Percentiles rank a stretch among this genome's conserved stretches.
Evolutionary conservation across 805 yeast species (phyloP).

Genomic region (Candida manassasensis): DNA sequence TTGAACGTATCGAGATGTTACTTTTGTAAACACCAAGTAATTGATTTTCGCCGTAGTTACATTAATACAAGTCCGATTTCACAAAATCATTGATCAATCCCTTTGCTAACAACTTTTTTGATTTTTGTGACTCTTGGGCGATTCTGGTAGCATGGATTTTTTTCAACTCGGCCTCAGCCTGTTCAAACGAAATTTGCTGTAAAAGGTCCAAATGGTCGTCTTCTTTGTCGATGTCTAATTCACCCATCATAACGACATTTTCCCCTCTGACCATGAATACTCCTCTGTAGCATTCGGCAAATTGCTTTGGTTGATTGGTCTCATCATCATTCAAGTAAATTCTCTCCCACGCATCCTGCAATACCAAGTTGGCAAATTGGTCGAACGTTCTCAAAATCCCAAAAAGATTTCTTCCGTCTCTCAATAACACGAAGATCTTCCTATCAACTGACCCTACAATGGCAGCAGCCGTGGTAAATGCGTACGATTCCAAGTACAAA

Average conservation of each 20-base stretch:
- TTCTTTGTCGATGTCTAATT: slow-evolving; percentile 83
- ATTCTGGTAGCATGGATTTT: slow-evolving; percentile 26
- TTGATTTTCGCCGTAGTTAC: no score
- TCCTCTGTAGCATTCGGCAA: slow-evolving; percentile 75
- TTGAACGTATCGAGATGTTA: no score
- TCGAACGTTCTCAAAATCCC: slow-evolving; percentile 94
- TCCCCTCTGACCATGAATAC: slow-evolving; percentile 92
- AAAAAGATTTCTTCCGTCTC: slow-evolving; percentile 84
- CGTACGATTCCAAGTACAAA: slow-evolving; percentile 70
- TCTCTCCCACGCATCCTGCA: slow-evolving; percentile 88
- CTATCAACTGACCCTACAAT: slow-evolving; percentile 81
- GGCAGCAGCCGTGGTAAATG: slow-evolving; percentile 88
- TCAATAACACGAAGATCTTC: slow-evolving; percentile 74
- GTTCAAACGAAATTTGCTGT: slow-evolving; percentile 55
- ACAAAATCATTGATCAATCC: slow-evolving; percentile 58
- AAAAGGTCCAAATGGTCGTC: slow-evolving; percentile 59
- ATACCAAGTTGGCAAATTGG: slow-evolving; percentile 87
- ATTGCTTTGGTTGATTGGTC: slow-evolving; percentile 43
- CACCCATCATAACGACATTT: slow-evolving; percentile 90
- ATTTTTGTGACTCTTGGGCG: slow-evolving; percentile 39
- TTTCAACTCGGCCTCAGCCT: slow-evolving; percentile 48
- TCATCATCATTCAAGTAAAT: slow-evolving; percentile 48
- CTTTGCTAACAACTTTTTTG: slow-evolving; percentile 45
- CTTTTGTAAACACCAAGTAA: no score
- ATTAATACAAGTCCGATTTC: slow-evolving; percentile 49